Percentiles rank a stretch among this genome's conserved stretches.
These are phyloP conservation scores for Moricandia moricandioides DNA, from an alignment of 345 rosid species.

Conservation along the genomic window DNA sequence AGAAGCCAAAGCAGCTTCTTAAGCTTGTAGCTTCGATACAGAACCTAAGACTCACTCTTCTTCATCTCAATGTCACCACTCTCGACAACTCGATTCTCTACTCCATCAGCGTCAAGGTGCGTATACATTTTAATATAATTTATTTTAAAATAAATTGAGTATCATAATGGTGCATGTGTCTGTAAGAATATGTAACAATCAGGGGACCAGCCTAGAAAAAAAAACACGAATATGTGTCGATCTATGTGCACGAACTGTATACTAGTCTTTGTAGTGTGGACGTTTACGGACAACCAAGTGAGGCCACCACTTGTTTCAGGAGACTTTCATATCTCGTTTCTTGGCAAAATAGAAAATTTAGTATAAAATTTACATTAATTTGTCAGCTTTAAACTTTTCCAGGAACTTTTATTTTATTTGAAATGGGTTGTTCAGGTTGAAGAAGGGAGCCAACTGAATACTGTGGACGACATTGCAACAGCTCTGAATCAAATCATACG, in stretches of 20 bases:
- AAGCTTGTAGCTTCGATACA: conserved; percentile 59
- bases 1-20: conserved; percentile 68
- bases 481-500: conserved; percentile 65
- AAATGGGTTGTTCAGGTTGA: conserved; percentile 47
- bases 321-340: not conserved
- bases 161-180: conserved; percentile 2
- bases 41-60: conserved; percentile 54
- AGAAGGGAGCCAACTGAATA: conserved; percentile 69
- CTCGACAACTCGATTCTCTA: conserved; percentile 53
- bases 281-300: conserved; percentile 19
- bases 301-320: conserved; percentile 26
- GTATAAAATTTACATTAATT: not conserved
- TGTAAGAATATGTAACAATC: not conserved
- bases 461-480: conserved; percentile 78
- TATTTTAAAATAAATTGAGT: not conserved
- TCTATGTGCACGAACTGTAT: not conserved
- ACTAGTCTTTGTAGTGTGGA: not conserved
- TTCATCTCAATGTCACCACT: conserved; percentile 73
- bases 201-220: not conserved
- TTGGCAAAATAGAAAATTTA: not conserved
- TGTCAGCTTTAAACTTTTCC: not conserved
- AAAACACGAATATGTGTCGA: not conserved
- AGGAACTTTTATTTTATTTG: not conserved
- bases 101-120: conserved; percentile 72
- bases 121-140: not conserved